These are phyloP conservation scores for Lantana camara DNA, from an alignment of 257 asterid genomes.

Conservation along the genomic window DNA sequence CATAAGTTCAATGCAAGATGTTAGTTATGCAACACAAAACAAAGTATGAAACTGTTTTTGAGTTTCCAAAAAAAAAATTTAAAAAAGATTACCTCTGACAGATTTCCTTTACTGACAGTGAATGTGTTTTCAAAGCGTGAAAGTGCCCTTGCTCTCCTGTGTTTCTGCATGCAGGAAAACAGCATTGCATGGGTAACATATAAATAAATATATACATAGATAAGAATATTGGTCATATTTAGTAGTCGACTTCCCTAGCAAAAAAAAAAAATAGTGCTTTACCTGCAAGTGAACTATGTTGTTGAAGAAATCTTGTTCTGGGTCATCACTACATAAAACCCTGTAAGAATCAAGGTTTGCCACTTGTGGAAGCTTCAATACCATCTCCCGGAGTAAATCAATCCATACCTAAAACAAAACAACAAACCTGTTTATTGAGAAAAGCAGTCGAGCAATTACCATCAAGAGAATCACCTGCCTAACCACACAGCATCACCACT, in stretches of 20 bases:
- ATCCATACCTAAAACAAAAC: slow-evolving; percentile 73
- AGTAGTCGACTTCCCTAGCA: neutral
- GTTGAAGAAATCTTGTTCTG: slow-evolving; percentile 88
- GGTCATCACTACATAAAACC: slow-evolving; percentile 70
- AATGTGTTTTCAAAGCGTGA: slow-evolving; percentile 57
- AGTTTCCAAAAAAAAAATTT: slow-evolving; percentile 4
- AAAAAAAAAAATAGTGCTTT: slow-evolving; percentile 22
- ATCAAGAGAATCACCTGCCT: slow-evolving; percentile 3
- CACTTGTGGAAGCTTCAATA: slow-evolving; percentile 71
- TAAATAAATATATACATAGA: too few relatives aligned
- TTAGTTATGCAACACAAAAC: slow-evolving; percentile 20
- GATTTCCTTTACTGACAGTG: slow-evolving; percentile 51
- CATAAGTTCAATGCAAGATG: slow-evolving; percentile 12
- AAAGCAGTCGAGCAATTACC: slow-evolving; percentile 5
- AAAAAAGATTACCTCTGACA: slow-evolving; percentile 60
- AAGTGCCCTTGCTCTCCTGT: slow-evolving; percentile 88
- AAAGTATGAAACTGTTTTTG: neutral
- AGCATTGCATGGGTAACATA: slow-evolving; percentile 19
- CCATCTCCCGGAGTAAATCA: slow-evolving; percentile 87
- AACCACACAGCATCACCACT: neutral
- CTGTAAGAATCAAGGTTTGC: slow-evolving; percentile 63
- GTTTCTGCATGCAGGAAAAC: slow-evolving; percentile 63
- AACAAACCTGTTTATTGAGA: slow-evolving; percentile 15
- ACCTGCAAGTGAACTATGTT: slow-evolving; percentile 91
- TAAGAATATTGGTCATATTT: neutral